phyloP scores from a whole-genome alignment of 2,329 filamentous ascomycete species.

The Lasiodiplodia citricola region DNA sequence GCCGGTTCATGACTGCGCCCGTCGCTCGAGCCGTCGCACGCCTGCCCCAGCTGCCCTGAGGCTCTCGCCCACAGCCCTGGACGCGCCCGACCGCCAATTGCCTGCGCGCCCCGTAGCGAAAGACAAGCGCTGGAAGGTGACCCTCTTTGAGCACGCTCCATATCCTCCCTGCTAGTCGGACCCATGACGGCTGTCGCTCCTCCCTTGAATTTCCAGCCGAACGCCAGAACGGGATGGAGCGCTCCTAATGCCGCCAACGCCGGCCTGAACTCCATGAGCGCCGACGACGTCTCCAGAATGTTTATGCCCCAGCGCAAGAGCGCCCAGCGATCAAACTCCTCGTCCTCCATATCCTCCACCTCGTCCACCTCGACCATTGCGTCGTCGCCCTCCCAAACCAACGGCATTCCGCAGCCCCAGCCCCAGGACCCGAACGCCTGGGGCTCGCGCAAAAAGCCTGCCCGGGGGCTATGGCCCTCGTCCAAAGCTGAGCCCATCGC shows the following conservation, averaged over 20 bases:
- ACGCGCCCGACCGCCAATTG: constrained; percentile 21
- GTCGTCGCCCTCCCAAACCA: constrained; percentile 64
- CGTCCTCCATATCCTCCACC: constrained; percentile 74
- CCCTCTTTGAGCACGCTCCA: constrained; percentile 18
- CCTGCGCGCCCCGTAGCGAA: constrained; percentile 11
- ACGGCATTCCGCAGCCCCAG: constrained; percentile 58
- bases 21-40: background rate
- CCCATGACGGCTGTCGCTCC: constrained; percentile 71
- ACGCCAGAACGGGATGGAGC: constrained; percentile 66
- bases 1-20: constrained; percentile 3
- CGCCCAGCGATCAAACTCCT: constrained; percentile 86
- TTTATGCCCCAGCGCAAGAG: constrained; percentile 82
- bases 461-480: constrained; percentile 66
- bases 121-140: constrained; percentile 23
- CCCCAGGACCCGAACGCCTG: constrained; percentile 36
- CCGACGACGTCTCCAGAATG: constrained; percentile 85
- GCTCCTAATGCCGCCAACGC: constrained; percentile 63
- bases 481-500: constrained; percentile 70
- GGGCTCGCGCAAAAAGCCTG: constrained; percentile 56
- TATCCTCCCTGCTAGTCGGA: constrained; percentile 9
- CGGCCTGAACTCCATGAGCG: constrained; percentile 73
- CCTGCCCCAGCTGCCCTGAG: constrained; percentile 8
- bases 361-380: constrained; percentile 72
- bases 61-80: constrained; percentile 3
- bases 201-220: constrained; percentile 67